These are phyloP conservation scores for Solanum aculeatissimum DNA, from an alignment of 305 asterid genomes.

Conservation along the genomic window DNA sequence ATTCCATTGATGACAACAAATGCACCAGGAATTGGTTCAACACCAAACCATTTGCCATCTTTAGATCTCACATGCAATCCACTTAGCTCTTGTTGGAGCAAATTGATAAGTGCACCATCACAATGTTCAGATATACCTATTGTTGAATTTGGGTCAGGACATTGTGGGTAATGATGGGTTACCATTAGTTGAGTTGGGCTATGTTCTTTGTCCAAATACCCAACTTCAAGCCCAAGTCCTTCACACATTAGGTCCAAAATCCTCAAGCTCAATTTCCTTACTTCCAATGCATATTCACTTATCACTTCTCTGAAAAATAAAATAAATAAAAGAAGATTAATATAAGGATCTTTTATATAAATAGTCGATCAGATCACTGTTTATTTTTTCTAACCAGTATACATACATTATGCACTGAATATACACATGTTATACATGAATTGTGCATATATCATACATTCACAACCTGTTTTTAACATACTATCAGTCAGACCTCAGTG, in stretches of 20 bases:
- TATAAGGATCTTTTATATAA: neutral
- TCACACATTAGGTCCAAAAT: neutral
- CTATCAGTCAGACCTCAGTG: neutral
- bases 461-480: neutral
- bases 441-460: neutral
- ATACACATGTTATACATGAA: neutral
- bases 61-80: neutral
- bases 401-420: neutral
- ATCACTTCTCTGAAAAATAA: neutral
- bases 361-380: neutral
- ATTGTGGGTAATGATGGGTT: neutral
- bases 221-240: neutral
- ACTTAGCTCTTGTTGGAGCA: neutral
- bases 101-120: neutral
- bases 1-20: neutral
- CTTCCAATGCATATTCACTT: neutral
- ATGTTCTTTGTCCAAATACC: neutral
- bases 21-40: neutral
- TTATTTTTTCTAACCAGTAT: neutral
- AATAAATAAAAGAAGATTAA: neutral
- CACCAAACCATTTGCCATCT: constrained; percentile 2
- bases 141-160: neutral
- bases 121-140: neutral
- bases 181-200: neutral
- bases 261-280: neutral